Conservation (phyloP, 129 eudicot genomes). For the Centaurea solstitialis region DNA sequence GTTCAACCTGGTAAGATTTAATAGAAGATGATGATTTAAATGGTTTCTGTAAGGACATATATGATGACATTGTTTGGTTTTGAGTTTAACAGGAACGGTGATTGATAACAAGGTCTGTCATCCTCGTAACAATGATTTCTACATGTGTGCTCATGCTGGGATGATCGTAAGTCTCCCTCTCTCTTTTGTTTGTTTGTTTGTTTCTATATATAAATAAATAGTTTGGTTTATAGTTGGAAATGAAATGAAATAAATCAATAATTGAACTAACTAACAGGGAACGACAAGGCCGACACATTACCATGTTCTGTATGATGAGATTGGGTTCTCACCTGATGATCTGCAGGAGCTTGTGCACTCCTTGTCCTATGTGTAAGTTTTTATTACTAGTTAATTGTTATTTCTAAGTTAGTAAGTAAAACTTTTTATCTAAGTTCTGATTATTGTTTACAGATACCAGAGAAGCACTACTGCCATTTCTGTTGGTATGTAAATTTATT, state of each 20-base stretch:
- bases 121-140: constrained; percentile 68
- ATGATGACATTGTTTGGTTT: neutral
- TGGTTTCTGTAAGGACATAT: no score
- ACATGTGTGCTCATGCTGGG: constrained; percentile 74
- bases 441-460: constrained; percentile 60
- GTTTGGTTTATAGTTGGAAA: no score
- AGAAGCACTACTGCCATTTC: constrained; percentile 93
- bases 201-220: neutral
- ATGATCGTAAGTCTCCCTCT: constrained; percentile 69
- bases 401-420: neutral
- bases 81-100: constrained; percentile 90
- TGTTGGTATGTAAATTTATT: constrained; percentile 48
- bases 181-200: neutral
- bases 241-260: no score
- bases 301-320: constrained; percentile 73
- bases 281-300: constrained; percentile 89
- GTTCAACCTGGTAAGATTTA: constrained; percentile 92
- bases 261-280: constrained; percentile 48
- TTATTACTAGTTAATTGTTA: no score
- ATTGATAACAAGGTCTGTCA: constrained; percentile 74
- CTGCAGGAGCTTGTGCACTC: constrained; percentile 83
- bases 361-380: constrained; percentile 80
- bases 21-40: no score
- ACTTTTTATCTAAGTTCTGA: neutral
- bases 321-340: constrained; percentile 79